Percentiles rank a stretch among this genome's conserved stretches.
Conservation (phyloP, 148 eudicot species). For the Persicaria maculosa region DNA sequence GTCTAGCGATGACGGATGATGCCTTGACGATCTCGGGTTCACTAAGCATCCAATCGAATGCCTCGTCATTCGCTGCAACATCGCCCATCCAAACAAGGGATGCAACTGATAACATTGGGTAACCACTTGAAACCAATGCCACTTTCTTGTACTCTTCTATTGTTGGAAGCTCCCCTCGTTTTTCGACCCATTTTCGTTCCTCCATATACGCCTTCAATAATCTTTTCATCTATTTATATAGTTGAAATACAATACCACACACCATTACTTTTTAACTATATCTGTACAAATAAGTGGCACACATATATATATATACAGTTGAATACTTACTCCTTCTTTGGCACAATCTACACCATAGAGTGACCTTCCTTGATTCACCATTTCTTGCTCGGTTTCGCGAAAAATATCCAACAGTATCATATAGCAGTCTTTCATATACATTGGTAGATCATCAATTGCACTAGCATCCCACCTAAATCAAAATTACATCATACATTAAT, state of each 20-base stretch:
- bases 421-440: not conserved
- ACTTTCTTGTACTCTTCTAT: constrained; percentile 11
- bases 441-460: not conserved
- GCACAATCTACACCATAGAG: not conserved
- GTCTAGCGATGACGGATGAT: not conserved
- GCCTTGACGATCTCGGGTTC: constrained; percentile 7
- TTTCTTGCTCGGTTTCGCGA: not conserved
- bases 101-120: not conserved
- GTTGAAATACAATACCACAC: too few relatives aligned
- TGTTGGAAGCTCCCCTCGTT: not conserved
- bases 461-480: not conserved
- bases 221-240: constrained; percentile 1
- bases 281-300: too few relatives aligned
- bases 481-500: not conserved
- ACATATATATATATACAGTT: too few relatives aligned
- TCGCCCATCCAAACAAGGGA: constrained; percentile 13
- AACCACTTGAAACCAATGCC: not conserved
- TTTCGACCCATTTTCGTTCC: constrained; percentile 1
- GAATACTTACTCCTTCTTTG: constrained; percentile 6
- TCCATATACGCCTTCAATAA: not conserved
- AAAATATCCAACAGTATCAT: not conserved
- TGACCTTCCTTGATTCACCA: not conserved
- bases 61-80: not conserved
- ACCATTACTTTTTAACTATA: too few relatives aligned
- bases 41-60: constrained; percentile 2